Evolutionary conservation across 2,329 filamentous ascomycete genomes (phyloP).

Genomic region (Penicillium sp.): DNA sequence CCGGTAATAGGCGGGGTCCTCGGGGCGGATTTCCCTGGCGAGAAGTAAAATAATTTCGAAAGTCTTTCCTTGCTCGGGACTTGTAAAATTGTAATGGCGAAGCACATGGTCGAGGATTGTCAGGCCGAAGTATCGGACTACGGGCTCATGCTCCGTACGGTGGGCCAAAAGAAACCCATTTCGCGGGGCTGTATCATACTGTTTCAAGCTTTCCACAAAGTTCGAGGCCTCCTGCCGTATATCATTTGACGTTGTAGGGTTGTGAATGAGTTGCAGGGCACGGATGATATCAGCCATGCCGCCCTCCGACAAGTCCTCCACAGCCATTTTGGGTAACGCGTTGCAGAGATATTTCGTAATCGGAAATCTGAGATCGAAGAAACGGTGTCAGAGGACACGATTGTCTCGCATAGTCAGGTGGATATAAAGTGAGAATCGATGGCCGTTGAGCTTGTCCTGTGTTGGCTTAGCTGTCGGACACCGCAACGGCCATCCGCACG

Average conservation of each 20-base stretch:
- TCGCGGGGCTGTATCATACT: conserved; percentile 70
- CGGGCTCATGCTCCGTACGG: conserved; percentile 68
- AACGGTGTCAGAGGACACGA: background rate
- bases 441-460: conserved; percentile 25
- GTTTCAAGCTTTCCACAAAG: conserved; percentile 83
- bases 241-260: conserved; percentile 73
- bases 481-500: conserved; percentile 24
- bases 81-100: conserved; percentile 74
- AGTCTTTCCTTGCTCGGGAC: conserved; percentile 61
- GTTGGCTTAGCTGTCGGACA: conserved; percentile 18
- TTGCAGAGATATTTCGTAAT: background rate
- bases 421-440: conserved; percentile 7
- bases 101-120: conserved; percentile 88
- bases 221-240: conserved; percentile 75
- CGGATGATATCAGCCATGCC: conserved; percentile 61
- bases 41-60: conserved; percentile 76
- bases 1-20: conserved; percentile 76
- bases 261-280: conserved; percentile 84
- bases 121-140: conserved; percentile 89
- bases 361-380: background rate
- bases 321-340: conserved; percentile 29
- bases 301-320: conserved; percentile 36
- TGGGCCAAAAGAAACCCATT: conserved; percentile 81
- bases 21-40: conserved; percentile 63
- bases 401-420: conserved; percentile 2